These are phyloP conservation scores for Mycena belliarum DNA, from an alignment of 768 basidiomycete species.

Conservation along the genomic window DNA sequence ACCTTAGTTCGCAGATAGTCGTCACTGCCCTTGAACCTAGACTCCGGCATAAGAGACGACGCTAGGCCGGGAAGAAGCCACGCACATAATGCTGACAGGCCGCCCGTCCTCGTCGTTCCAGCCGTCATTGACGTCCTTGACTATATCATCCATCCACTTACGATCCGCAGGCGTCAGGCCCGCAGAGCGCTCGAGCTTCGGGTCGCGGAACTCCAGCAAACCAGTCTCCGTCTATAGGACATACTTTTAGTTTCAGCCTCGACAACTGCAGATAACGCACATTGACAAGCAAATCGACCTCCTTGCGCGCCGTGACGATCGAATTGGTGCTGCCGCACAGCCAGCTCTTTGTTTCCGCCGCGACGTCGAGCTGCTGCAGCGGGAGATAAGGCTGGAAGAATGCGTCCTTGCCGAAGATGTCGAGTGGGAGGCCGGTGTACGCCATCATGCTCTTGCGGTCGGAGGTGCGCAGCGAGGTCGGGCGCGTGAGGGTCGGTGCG, in stretches of 20 bases:
- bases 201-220: constrained; percentile 83
- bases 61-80: constrained; percentile 12
- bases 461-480: constrained; percentile 83
- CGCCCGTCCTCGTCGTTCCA: constrained; percentile 68
- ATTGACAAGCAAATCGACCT: constrained; percentile 89
- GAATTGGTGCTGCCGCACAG: constrained; percentile 95
- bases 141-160: constrained; percentile 97
- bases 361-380: constrained; percentile 89
- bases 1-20: constrained; percentile 92
- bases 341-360: constrained; percentile 80
- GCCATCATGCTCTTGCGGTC: constrained; percentile 90
- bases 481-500: constrained; percentile 55
- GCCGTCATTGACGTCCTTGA: constrained; percentile 80
- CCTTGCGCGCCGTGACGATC: constrained; percentile 91
- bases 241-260: neutral
- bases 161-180: constrained; percentile 89
- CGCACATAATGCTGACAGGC: constrained; percentile 65
- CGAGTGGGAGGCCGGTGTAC: constrained; percentile 91
- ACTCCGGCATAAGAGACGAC: neutral
- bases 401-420: constrained; percentile 92
- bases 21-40: constrained; percentile 93
- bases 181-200: constrained; percentile 73
- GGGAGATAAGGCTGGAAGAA: constrained; percentile 99
- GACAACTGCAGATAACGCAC: constrained; percentile 37
- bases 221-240: constrained; percentile 86